These are phyloP conservation scores for Kockiozyma suomiensis DNA, from an alignment of 805 yeast species.

Conservation along the genomic window DNA sequence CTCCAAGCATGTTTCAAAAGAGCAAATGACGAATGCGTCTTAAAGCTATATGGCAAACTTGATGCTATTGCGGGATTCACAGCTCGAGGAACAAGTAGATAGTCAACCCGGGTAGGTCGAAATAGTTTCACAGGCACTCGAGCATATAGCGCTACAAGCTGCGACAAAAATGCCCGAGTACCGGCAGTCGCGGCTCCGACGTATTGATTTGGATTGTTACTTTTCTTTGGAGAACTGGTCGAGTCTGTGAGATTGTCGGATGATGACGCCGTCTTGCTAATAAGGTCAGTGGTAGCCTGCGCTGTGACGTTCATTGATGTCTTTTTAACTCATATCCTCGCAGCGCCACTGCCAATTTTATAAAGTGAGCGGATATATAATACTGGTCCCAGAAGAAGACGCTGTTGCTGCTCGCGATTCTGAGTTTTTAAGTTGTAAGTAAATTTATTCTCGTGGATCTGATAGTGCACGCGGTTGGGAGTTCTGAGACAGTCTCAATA, in stretches of 20 bases:
- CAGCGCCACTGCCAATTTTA: too few species aligned
- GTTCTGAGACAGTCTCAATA: too few species aligned
- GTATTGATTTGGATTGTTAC: slow-evolving; percentile 13
- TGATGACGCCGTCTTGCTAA: neutral
- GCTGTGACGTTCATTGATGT: neutral
- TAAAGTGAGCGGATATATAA: too few species aligned
- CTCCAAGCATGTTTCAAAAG: slow-evolving; percentile 69
- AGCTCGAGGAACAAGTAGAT: slow-evolving; percentile 50
- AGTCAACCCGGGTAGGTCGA: slow-evolving; percentile 88
- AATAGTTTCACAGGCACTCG: slow-evolving; percentile 84
- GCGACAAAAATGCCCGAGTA: slow-evolving; percentile 71
- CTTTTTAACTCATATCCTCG: too few species aligned
- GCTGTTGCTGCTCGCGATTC: neutral
- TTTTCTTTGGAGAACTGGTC: neutral
- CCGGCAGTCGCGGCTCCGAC: slow-evolving; percentile 86
- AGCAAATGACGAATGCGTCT: slow-evolving; percentile 80
- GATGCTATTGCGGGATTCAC: slow-evolving; percentile 40
- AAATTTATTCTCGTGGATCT: too few species aligned
- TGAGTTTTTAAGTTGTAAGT: too few species aligned
- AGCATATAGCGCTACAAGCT: slow-evolving; percentile 73
- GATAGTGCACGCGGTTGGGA: too few species aligned
- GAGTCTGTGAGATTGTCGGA: neutral
- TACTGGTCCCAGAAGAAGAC: too few species aligned
- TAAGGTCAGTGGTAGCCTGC: neutral
- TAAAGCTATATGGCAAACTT: slow-evolving; percentile 45